A percentile compares a stretch with the other conserved stretches of the same genome.
Conservation (phyloP, 1,284 basidiomycete species). For the Ceratobasidium sp. region DNA sequence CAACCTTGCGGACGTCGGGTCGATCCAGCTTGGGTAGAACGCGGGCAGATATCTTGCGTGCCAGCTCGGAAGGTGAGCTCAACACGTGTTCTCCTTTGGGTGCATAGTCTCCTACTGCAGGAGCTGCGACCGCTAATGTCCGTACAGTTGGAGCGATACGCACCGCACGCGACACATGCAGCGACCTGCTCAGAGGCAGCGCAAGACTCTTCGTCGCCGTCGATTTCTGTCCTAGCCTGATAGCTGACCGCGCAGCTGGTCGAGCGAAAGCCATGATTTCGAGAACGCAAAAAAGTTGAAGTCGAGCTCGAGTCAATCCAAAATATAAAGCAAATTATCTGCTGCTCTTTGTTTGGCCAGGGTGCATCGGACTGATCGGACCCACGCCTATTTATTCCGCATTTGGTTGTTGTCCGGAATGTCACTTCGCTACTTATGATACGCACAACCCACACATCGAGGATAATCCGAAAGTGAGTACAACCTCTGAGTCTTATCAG, state of each 20-base stretch:
- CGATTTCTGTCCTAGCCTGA: slow-evolving; percentile 10
- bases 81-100: slow-evolving; percentile 79
- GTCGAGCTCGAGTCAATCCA: slow-evolving; percentile 34
- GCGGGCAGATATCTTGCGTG: slow-evolving; percentile 89
- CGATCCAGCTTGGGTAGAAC: slow-evolving; percentile 89
- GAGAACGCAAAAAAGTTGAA: slow-evolving; percentile 39
- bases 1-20: slow-evolving; percentile 93
- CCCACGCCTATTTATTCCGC: slow-evolving; percentile 4
- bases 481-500: not conserved
- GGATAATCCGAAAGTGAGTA: not conserved
- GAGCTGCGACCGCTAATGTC: slow-evolving; percentile 76
- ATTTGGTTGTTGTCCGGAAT: no score
- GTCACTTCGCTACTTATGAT: no score
- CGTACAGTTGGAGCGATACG: slow-evolving; percentile 33
- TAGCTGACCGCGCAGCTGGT: slow-evolving; percentile 37
- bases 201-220: not conserved
- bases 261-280: slow-evolving; percentile 37
- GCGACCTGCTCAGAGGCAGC: slow-evolving; percentile 32
- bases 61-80: slow-evolving; percentile 92
- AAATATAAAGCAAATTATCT: slow-evolving; percentile 44
- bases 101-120: slow-evolving; percentile 79
- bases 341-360: slow-evolving; percentile 33
- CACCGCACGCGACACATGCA: slow-evolving; percentile 35
- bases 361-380: slow-evolving; percentile 45
- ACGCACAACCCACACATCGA: no score